Percentiles rank a stretch among this genome's conserved stretches.
Conservation (phyloP, 2,329 filamentous ascomycete genomes). For the Pseudohalonectria lignicola region DNA sequence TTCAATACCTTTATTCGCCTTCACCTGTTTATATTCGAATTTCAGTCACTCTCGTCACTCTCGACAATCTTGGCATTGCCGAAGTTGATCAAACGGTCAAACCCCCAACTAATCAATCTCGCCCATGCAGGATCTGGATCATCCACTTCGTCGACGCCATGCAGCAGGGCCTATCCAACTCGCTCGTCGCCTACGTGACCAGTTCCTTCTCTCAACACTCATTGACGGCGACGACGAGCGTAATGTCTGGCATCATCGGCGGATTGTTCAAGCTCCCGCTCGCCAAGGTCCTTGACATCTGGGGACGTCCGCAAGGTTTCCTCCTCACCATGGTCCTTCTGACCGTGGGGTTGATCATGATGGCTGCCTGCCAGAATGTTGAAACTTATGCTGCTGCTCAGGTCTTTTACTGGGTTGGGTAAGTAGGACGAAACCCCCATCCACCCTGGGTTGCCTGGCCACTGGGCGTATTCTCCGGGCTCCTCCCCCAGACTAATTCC, state of each 20-base stretch:
- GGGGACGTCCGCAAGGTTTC: slow-evolving; percentile 46
- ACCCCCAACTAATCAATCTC: too few species aligned
- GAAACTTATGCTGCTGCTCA: slow-evolving; percentile 34
- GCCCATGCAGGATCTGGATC: slow-evolving; percentile 9
- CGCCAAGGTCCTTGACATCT: slow-evolving; percentile 48
- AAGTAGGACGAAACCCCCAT: neutral
- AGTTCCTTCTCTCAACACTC: slow-evolving; percentile 8
- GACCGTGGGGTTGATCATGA: slow-evolving; percentile 38
- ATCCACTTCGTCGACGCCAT: slow-evolving; percentile 17
- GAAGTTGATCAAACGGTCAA: too few species aligned
- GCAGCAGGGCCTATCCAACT: slow-evolving; percentile 24
- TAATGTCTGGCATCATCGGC: slow-evolving; percentile 27
- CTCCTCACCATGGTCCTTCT: slow-evolving; percentile 36
- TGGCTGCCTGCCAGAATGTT: slow-evolving; percentile 37
- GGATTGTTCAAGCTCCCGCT: slow-evolving; percentile 41
- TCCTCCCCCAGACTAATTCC: neutral
- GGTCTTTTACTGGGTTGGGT: slow-evolving; percentile 32
- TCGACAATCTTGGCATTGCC: too few species aligned
- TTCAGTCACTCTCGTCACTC: too few species aligned
- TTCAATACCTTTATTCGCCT: too few species aligned
- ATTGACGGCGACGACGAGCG: slow-evolving; percentile 7
- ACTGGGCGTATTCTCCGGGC: too few species aligned
- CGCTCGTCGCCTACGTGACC: slow-evolving; percentile 18
- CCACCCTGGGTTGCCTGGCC: neutral
- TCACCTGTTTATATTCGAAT: too few species aligned